Conservation (phyloP, 306 rosid species). For the Canavalia ensiformis region DNA sequence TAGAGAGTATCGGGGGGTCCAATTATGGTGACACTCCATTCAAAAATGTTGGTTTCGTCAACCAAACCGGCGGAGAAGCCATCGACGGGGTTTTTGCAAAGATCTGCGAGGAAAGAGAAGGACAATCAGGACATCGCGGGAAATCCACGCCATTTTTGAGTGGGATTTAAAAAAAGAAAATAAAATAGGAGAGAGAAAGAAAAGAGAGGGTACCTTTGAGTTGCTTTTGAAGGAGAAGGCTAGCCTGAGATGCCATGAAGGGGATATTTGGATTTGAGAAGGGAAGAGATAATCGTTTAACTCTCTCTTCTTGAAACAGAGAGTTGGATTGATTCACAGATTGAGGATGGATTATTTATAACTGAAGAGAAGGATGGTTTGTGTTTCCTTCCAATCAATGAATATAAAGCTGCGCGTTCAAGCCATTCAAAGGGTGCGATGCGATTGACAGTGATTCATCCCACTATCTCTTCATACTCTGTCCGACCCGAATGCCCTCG, state of each 20-base stretch:
- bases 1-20: conserved; percentile 99
- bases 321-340: too few relatives aligned
- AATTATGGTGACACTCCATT: conserved; percentile 95
- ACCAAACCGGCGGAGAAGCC: conserved; percentile 98
- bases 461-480: too few relatives aligned
- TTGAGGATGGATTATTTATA: too few relatives aligned
- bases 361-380: too few relatives aligned
- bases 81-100: conserved; percentile 90
- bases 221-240: conserved; percentile 94
- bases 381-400: too few relatives aligned
- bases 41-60: conserved; percentile 86
- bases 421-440: too few relatives aligned
- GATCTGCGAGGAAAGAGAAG: conserved; percentile 64
- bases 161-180: background rate
- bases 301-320: too few relatives aligned
- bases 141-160: conserved; percentile 34
- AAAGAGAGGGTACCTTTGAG: conserved; percentile 65
- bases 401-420: too few relatives aligned
- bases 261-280: background rate
- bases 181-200: background rate
- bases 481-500: too few relatives aligned
- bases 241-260: conserved; percentile 87
- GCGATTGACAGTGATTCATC: too few relatives aligned
- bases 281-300: background rate
- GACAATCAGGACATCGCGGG: conserved; percentile 34